Percentiles rank a stretch among this genome's conserved stretches.
These are phyloP conservation scores for Rhodocollybia butyracea DNA, from an alignment of 768 basidiomycete genomes.

Conservation along the genomic window DNA sequence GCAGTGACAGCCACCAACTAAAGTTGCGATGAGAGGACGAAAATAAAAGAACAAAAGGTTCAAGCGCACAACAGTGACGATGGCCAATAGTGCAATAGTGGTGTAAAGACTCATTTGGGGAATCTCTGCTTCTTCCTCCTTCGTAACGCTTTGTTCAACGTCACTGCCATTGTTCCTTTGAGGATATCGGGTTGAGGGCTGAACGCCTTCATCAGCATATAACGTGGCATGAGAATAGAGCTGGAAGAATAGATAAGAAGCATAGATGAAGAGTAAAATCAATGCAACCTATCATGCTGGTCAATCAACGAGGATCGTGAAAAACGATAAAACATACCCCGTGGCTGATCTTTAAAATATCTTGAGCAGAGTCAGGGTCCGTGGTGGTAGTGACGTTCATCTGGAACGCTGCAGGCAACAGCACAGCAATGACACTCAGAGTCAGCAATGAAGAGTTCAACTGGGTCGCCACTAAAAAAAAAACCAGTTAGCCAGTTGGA, in stretches of 20 bases:
- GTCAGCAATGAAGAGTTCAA: slow-evolving; percentile 73
- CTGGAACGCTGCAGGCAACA: slow-evolving; percentile 81
- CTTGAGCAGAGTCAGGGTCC: slow-evolving; percentile 25
- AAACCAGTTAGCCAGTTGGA: slow-evolving; percentile 13
- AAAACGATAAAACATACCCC: slow-evolving; percentile 41
- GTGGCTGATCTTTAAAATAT: slow-evolving; percentile 67
- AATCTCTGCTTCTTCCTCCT: slow-evolving; percentile 42
- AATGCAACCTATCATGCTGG: neutral
- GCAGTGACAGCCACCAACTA: slow-evolving; percentile 63
- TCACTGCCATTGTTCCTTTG: slow-evolving; percentile 8
- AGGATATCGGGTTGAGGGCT: slow-evolving; percentile 32
- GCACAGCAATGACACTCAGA: slow-evolving; percentile 75
- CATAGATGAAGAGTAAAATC: slow-evolving; percentile 40
- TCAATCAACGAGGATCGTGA: neutral
- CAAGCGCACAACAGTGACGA: slow-evolving; percentile 62
- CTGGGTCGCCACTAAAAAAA: slow-evolving; percentile 50
- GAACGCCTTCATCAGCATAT: slow-evolving; percentile 48
- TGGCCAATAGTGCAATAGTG: slow-evolving; percentile 49
- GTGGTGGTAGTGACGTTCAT: slow-evolving; percentile 35
- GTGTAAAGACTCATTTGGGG: slow-evolving; percentile 55
- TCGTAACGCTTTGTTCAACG: slow-evolving; percentile 15
- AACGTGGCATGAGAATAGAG: slow-evolving; percentile 70
- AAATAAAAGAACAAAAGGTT: slow-evolving; percentile 6
- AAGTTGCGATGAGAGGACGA: slow-evolving; percentile 12
- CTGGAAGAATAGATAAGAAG: slow-evolving; percentile 75